phyloP scores from a whole-genome alignment of 495 filamentous ascomycete genomes.

The Annulohypoxylon nitens region DNA sequence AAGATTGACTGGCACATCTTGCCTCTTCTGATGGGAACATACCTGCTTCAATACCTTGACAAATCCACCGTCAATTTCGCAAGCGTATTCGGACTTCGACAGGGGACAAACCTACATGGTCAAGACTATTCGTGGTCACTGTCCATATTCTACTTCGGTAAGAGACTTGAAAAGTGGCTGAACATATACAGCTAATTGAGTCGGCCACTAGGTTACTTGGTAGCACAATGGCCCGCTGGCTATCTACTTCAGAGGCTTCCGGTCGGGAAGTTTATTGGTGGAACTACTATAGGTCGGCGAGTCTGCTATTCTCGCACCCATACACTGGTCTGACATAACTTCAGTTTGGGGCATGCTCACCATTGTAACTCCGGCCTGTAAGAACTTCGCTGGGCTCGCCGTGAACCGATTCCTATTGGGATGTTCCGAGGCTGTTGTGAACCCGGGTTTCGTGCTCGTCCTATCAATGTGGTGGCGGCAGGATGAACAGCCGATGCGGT shows the following conservation, averaged over 20 bases:
- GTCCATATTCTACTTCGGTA: conserved; percentile 70
- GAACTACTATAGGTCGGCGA: conserved; percentile 50
- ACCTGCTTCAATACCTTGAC: conserved; percentile 69
- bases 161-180: neutral
- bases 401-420: conserved; percentile 67
- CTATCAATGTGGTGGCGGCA: conserved; percentile 70
- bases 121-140: conserved; percentile 71
- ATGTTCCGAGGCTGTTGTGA: conserved; percentile 67
- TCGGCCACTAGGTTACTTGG: conserved; percentile 53
- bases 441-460: conserved; percentile 69
- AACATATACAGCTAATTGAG: neutral
- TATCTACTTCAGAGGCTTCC: conserved; percentile 67
- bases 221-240: conserved; percentile 66
- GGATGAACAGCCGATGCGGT: conserved; percentile 67
- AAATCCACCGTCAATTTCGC: conserved; percentile 73
- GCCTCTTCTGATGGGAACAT: conserved; percentile 69
- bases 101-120: conserved; percentile 64
- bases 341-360: conserved; percentile 58
- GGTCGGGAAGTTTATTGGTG: conserved; percentile 64
- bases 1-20: conserved; percentile 69
- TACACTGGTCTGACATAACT: conserved; percentile 3
- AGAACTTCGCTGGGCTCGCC: conserved; percentile 64
- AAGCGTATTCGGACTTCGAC: conserved; percentile 68
- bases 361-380: conserved; percentile 64
- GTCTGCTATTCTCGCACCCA: neutral